Evolutionary conservation across 2,329 filamentous ascomycete species (phyloP), one percentile per base, ranked within the genome.

Genomic region (Ploettnerulaceae sp.): DNA sequence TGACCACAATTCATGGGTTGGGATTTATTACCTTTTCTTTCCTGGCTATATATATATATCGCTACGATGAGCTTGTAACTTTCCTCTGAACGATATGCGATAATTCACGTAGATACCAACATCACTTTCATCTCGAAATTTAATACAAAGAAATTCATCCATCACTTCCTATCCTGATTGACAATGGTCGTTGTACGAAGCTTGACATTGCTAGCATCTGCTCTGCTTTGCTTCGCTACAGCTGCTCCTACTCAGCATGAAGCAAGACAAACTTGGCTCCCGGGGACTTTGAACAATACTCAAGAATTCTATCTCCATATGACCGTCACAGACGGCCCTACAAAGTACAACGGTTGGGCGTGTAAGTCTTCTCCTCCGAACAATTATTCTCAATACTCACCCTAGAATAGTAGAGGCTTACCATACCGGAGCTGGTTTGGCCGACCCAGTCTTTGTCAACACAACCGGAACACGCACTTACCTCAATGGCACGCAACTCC

Each of bases 291-390:
- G 15, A 60, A 60, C 40, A 58, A 53, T 18, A 60, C 56, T 5
- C 55, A 51, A 47, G 58, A 61, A 33, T 61, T 55, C 37, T 59
- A 51, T 21, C 50, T 59, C 15, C 52, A 45, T 4, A 44, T 56
- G 47, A 21, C 20, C 4, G 51, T 54, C 4, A 53, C 46, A 1
- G 42, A 42, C 15, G 38, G 36, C 5, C 24, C 37, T 12, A 28
- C 31, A 11, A 51, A 48, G 14, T 52, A 52, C 32, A 21, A 58
- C 11, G 33, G 45, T 29, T 52, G 52, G 52, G n/a, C 49, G 41
- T 26, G 54, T 57, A 47, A 26, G 49, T 47, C 3, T 7, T 7
- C 25, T 20, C 14, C 32, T 14, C 12, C 14, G n/a, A n/a, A 7
- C 24, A 11, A 8, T 20, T n/a, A 22, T 25, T 20, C 29, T 32